Evolutionary conservation across 306 rosid genomes (phyloP), one percentile per base, ranked within the genome.

Genomic region (Acacia melanoxylon): DNA sequence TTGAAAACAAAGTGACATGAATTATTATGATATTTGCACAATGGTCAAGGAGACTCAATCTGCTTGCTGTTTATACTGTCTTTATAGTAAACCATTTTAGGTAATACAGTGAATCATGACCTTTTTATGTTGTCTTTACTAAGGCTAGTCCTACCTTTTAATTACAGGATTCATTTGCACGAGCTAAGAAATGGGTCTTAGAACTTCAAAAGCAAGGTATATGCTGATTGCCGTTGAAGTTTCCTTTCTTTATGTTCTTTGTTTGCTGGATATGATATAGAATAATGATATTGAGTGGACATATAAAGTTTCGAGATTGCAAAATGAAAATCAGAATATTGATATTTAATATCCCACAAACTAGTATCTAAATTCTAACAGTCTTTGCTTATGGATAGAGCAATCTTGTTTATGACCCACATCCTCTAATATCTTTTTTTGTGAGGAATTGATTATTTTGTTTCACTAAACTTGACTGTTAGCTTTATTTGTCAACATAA

Each of bases 131-230:
- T 24, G 8, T 37, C 20, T 10, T 41, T 67, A 25, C 19, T 81
- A 16, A 17, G 16, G 31, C 42, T 35, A 52, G 10, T 54, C 68
- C n/a, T 76, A 54, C 49, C 11, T 62, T 44, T 59, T 61, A 61
- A n/a, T 37, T 82, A 11, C 40, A 82, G 85, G 85, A 82, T 10
- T 80, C 87, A 80, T 84, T 80, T 75, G 40, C 78, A 75, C 84
- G 84, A 42, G 87, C 87, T 15, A 84, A 80, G 84, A 84, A 84
- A 74, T 84, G 87, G 87, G 87, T 84, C 58, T 74, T 75, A 68
- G 87, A 84, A 71, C 87, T 84, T 80, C 84, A 84, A 49, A 80
- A 84, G 78, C 87, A 80, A 84, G 87, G 84, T 84, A 72, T 77
- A 44, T 74, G 12, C 31, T 83, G 54, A 48, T 74, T 42, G 49